A percentile compares a stretch with the other conserved stretches of the same genome.
Conservation (phyloP, 2,329 filamentous ascomycete species). For the Trichoderma sp. region DNA sequence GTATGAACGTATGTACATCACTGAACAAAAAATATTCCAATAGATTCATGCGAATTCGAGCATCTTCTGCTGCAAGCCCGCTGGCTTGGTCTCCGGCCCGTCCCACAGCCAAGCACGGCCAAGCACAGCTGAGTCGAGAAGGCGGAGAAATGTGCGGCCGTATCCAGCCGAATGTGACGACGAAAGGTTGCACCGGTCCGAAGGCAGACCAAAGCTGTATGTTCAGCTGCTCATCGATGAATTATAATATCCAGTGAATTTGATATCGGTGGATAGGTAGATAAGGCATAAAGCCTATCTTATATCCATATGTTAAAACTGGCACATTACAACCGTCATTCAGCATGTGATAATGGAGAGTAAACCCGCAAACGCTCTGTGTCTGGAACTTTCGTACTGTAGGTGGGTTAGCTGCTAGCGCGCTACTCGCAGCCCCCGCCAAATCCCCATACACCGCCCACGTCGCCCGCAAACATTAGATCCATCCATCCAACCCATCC, state of each 20-base stretch:
- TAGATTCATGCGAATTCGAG: background rate
- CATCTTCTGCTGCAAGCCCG: background rate
- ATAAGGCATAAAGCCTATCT: background rate
- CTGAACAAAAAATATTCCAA: background rate
- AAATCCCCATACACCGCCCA: too few relatives aligned
- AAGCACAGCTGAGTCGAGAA: background rate
- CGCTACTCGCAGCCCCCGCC: background rate
- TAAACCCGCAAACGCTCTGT: background rate
- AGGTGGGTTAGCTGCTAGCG: background rate
- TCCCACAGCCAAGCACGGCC: background rate
- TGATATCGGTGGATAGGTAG: background rate
- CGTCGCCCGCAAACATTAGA: background rate
- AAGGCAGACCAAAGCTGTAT: background rate
- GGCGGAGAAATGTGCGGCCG: conserved; percentile 7
- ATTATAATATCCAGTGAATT: background rate
- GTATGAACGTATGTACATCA: background rate
- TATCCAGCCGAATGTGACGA: background rate
- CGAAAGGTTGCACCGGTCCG: background rate
- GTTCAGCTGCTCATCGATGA: background rate
- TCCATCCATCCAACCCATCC: background rate
- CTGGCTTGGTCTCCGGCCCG: background rate
- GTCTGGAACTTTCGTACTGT: background rate
- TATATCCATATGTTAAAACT: too few relatives aligned
- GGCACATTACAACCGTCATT: background rate
- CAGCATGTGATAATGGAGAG: background rate